These are phyloP conservation scores for Brassica nigra DNA, from an alignment of 345 rosid species.

Conservation along the genomic window DNA sequence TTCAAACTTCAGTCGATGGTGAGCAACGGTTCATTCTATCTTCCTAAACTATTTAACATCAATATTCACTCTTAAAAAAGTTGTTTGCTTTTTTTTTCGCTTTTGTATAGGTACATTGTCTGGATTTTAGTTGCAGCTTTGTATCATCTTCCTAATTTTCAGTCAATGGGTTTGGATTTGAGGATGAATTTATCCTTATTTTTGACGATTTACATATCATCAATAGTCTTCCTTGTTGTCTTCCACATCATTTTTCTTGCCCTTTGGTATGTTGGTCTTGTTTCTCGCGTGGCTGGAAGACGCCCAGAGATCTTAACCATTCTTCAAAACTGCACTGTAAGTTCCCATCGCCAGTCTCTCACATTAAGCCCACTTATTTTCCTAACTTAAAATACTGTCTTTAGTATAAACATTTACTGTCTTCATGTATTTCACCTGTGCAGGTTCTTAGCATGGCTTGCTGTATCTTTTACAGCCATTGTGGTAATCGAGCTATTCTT, in stretches of 20 bases:
- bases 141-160: conserved; percentile 99
- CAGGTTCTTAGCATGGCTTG: conserved; percentile 98
- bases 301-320: conserved; percentile 94
- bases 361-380: conserved; percentile 20
- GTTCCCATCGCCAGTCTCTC: conserved; percentile 31
- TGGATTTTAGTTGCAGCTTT: conserved; percentile 98
- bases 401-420: neutral
- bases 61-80: neutral
- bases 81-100: neutral
- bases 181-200: conserved; percentile 99
- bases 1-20: conserved; percentile 97
- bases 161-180: conserved; percentile 98
- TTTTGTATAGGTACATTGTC: conserved; percentile 76
- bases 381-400: conserved; percentile 1
- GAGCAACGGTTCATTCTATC: conserved; percentile 36
- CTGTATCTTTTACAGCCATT: conserved; percentile 97
- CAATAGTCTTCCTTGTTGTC: conserved; percentile 89
- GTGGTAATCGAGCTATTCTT: conserved; percentile 90
- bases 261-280: conserved; percentile 91
- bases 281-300: conserved; percentile 92
- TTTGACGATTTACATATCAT: conserved; percentile 79
- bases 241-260: conserved; percentile 90
- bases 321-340: conserved; percentile 92
- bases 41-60: neutral
- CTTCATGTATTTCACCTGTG: conserved; percentile 23